Percentiles rank a stretch among this genome's conserved stretches.
Evolutionary conservation across 768 basidiomycete genomes (phyloP).

Genomic region (Sutorius australiensis): DNA sequence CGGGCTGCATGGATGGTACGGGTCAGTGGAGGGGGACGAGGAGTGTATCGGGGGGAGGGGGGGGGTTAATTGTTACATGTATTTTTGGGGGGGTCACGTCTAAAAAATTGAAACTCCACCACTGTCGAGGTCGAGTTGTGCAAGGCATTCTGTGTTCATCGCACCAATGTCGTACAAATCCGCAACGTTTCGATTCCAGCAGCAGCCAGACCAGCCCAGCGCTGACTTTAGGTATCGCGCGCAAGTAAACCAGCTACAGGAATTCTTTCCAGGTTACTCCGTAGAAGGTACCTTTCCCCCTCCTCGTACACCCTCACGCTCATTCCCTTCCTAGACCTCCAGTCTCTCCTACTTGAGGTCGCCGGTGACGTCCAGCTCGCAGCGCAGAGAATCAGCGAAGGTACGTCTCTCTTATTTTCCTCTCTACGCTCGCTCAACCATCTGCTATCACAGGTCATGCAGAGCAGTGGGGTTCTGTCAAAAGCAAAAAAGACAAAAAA

Average conservation of each 20-base stretch:
- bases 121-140: neutral
- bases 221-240: slow-evolving; percentile 43
- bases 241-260: slow-evolving; percentile 62
- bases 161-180: slow-evolving; percentile 32
- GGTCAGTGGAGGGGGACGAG: slow-evolving; percentile 13
- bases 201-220: slow-evolving; percentile 2
- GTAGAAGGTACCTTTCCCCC: slow-evolving; percentile 52
- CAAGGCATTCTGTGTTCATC: neutral
- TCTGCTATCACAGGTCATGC: slow-evolving; percentile 50
- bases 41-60: neutral
- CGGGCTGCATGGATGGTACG: slow-evolving; percentile 6
- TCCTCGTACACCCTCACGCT: slow-evolving; percentile 19
- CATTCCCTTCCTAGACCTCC: slow-evolving; percentile 49
- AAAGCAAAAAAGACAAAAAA: slow-evolving; percentile 88
- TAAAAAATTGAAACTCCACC: slow-evolving; percentile 25
- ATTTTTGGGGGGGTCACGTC: slow-evolving; percentile 13
- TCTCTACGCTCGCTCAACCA: slow-evolving; percentile 7
- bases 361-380: slow-evolving; percentile 67
- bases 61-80: slow-evolving; percentile 13
- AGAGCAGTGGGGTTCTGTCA: slow-evolving; percentile 80
- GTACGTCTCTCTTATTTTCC: slow-evolving; percentile 31
- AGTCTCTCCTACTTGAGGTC: slow-evolving; percentile 63
- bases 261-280: slow-evolving; percentile 67
- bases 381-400: slow-evolving; percentile 72
- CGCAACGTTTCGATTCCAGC: slow-evolving; percentile 25